phyloP scores from a whole-genome alignment of 306 rosid genomes.

The Vigna trinervia region DNA sequence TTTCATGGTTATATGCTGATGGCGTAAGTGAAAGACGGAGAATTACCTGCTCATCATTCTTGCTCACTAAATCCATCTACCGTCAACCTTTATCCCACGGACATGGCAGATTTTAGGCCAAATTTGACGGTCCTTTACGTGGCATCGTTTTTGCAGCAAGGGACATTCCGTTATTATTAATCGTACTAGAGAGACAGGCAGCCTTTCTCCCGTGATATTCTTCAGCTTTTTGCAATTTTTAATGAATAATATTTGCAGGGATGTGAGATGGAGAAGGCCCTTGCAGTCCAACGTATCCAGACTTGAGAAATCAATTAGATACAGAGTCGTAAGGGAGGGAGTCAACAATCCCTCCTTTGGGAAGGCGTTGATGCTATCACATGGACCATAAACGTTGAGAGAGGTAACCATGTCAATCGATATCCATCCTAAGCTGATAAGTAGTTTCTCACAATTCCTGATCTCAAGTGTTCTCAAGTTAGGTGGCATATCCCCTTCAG shows the following conservation, averaged over 20 bases:
- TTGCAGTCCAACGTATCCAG: neutral
- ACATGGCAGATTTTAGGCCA: slow-evolving; percentile 1
- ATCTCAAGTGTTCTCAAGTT: neutral
- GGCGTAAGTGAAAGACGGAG: no score
- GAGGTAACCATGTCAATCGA: neutral
- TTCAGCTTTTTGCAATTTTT: neutral
- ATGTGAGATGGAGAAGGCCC: neutral
- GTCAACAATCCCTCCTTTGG: slow-evolving; percentile 3
- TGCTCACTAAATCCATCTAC: neutral
- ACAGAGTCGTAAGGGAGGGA: neutral
- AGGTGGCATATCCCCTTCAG: neutral
- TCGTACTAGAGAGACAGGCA: neutral
- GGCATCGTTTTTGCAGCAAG: neutral
- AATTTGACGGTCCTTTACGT: neutral
- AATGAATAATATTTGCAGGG: neutral
- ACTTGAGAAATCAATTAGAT: neutral
- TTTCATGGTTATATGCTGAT: no score
- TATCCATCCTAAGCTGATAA: neutral
- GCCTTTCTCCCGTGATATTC: neutral
- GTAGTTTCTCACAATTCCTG: neutral
- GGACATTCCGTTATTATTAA: neutral
- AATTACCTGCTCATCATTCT: neutral
- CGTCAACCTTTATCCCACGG: neutral
- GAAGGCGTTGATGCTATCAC: slow-evolving; percentile 8
- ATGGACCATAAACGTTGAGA: neutral